Percentiles rank a stretch among this genome's conserved stretches.
phyloP scores from a whole-genome alignment of 148 eudicot species.

The Chenopodium album region DNA sequence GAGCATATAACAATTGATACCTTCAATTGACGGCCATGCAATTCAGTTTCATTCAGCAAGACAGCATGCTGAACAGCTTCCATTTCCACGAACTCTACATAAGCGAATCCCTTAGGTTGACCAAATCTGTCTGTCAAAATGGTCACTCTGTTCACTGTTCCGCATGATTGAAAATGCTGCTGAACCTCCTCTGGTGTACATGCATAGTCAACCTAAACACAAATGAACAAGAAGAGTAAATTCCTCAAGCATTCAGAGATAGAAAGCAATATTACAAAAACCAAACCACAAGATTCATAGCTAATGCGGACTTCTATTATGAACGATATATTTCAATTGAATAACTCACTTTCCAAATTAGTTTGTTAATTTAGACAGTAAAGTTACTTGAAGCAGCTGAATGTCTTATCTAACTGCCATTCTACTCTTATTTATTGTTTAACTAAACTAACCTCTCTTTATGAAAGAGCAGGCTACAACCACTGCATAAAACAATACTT shows the following conservation, averaged over 20 bases:
- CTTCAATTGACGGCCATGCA: conserved; percentile 76
- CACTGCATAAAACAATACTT: neutral
- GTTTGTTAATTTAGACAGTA: neutral
- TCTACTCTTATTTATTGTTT: neutral
- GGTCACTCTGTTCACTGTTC: conserved; percentile 73
- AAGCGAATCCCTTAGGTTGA: conserved; percentile 76
- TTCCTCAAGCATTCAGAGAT: neutral
- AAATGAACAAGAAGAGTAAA: neutral
- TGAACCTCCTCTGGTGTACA: conserved; percentile 83
- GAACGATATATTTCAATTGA: neutral
- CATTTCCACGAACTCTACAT: conserved; percentile 68
- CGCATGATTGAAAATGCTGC: conserved; percentile 76
- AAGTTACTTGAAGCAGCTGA: neutral
- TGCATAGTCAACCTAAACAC: conserved; percentile 65
- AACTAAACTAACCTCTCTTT: neutral
- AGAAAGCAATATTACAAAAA: neutral
- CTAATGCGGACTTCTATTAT: neutral
- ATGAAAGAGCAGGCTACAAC: neutral
- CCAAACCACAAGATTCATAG: neutral
- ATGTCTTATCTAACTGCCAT: neutral
- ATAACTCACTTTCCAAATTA: neutral
- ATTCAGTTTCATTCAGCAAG: conserved; percentile 57
- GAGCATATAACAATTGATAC: conserved; percentile 22
- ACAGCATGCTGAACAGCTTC: conserved; percentile 70
- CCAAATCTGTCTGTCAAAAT: conserved; percentile 72